Evolutionary conservation across 169 alveolate species (phyloP).

Genomic region (Fabrea salina): DNA sequence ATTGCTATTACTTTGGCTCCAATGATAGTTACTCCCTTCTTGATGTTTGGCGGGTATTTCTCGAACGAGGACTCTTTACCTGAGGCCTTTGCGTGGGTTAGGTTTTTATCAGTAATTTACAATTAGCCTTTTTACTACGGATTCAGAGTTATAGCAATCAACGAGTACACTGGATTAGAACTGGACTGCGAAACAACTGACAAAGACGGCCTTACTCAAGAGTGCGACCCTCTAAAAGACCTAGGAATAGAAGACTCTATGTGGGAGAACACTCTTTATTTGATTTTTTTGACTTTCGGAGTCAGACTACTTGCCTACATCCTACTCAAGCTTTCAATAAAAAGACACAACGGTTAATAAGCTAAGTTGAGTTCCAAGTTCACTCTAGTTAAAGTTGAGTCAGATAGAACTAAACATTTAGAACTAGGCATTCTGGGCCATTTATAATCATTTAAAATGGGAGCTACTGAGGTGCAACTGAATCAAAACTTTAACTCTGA

Average conservation of each 20-base stretch:
- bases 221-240: background rate
- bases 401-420: no score
- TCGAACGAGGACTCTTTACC: background rate
- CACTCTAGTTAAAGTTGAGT: no score
- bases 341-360: background rate
- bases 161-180: slow-evolving; percentile 39
- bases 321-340: background rate
- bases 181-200: background rate
- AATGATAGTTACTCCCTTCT: background rate
- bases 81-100: slow-evolving; percentile 35
- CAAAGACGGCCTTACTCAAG: background rate
- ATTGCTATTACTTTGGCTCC: background rate
- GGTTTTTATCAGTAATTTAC: slow-evolving; percentile 37
- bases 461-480: no score
- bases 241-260: background rate
- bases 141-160: slow-evolving; percentile 38
- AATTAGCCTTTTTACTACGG: slow-evolving; percentile 55
- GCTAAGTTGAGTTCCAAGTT: no score
- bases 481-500: no score
- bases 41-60: background rate
- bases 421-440: no score
- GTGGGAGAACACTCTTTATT: background rate
- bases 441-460: no score
- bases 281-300: background rate
- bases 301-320: background rate